These are phyloP conservation scores for Trypanosoma lewisi DNA, from an alignment of 208 protist genomes.

Conservation along the genomic window DNA sequence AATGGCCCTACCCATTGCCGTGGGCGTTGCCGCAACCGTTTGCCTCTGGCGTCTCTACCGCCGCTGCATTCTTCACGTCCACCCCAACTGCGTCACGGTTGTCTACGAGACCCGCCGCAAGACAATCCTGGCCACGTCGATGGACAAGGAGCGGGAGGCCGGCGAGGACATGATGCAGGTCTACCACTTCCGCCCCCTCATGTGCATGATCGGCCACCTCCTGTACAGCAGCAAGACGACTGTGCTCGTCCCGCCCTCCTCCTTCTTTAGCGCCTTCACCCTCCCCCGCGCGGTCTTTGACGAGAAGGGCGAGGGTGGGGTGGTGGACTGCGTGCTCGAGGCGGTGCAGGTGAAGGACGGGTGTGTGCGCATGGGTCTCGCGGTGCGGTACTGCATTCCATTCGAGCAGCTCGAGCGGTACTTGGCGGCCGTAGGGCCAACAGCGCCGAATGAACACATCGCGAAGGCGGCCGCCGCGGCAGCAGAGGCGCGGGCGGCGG, in stretches of 20 bases:
- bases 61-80: slow-evolving; percentile 53
- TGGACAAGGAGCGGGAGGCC: slow-evolving; percentile 38
- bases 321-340: slow-evolving; percentile 57
- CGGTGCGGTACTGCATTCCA: slow-evolving; percentile 63
- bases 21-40: slow-evolving; percentile 28
- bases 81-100: slow-evolving; percentile 68
- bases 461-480: slow-evolving; percentile 51
- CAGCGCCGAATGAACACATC: slow-evolving; percentile 72
- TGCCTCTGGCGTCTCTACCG: slow-evolving; percentile 52
- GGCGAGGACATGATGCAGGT: slow-evolving; percentile 34
- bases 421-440: slow-evolving; percentile 69
- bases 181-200: slow-evolving; percentile 44
- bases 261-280: slow-evolving; percentile 77
- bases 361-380: slow-evolving; percentile 61
- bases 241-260: slow-evolving; percentile 63
- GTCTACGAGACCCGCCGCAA: slow-evolving; percentile 82
- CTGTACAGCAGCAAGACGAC: slow-evolving; percentile 44
- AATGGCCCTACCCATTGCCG: slow-evolving; percentile 45
- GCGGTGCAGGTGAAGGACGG: slow-evolving; percentile 60
- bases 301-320: slow-evolving; percentile 41
- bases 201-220: slow-evolving; percentile 49
- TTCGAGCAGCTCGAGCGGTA: slow-evolving; percentile 80
- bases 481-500: slow-evolving; percentile 40
- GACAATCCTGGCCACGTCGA: slow-evolving; percentile 60
- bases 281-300: slow-evolving; percentile 55